Percentiles rank a stretch among this genome's conserved stretches.
phyloP scores from a whole-genome alignment of 2,329 filamentous ascomycete species.

The Pleoardoris graminearum region DNA sequence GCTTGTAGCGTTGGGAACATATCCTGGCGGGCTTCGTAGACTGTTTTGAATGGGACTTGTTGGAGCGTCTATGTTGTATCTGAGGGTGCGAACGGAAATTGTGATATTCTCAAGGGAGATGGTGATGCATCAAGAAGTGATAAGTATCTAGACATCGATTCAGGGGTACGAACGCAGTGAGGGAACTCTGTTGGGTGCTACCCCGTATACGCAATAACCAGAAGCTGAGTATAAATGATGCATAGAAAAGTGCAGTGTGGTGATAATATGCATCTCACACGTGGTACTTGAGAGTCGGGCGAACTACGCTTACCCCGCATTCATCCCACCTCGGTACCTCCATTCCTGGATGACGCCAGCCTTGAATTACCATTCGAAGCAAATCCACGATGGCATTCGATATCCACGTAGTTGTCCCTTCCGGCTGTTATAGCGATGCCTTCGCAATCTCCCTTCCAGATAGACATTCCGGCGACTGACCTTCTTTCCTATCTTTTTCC shows the following conservation, averaged over 20 bases:
- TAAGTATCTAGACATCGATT: too few relatives aligned
- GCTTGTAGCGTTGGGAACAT: not conserved
- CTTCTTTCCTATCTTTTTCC: constrained; percentile 46
- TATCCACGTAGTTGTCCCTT: not conserved
- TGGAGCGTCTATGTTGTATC: not conserved
- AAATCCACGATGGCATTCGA: not conserved
- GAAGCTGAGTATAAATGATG: too few relatives aligned
- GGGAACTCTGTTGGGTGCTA: too few relatives aligned
- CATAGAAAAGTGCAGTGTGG: not conserved
- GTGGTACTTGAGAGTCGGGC: not conserved
- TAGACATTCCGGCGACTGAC: constrained; percentile 54
- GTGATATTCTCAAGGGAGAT: not conserved
- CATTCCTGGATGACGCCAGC: constrained; percentile 2
- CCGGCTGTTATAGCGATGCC: constrained; percentile 42
- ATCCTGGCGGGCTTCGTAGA: not conserved
- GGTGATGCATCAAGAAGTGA: too few relatives aligned
- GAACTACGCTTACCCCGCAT: not conserved
- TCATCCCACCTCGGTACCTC: not conserved
- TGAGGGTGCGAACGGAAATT: not conserved
- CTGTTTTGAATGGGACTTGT: not conserved
- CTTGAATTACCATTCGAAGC: not conserved
- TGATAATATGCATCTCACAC: not conserved
- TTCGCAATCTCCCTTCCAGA: constrained; percentile 51
- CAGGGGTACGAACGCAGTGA: too few relatives aligned
- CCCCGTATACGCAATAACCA: too few relatives aligned